phyloP scores from a whole-genome alignment of 805 yeast genomes.

The Ogataea trehaloabstinens region DNA sequence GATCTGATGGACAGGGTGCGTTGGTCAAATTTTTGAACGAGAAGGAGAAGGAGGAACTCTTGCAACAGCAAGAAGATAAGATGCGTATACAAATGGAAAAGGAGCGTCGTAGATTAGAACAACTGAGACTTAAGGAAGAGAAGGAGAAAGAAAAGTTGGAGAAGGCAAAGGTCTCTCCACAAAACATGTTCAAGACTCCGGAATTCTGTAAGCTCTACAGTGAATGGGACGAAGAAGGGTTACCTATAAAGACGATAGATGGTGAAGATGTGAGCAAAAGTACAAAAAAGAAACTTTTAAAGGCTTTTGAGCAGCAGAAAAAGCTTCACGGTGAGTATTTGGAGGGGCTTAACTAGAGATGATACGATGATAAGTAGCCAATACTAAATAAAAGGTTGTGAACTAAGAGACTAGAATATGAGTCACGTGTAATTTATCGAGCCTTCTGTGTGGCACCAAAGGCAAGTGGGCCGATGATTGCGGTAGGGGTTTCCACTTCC shows the following conservation, averaged over 20 bases:
- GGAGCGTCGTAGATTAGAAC: conserved; percentile 51
- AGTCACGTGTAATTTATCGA: no score
- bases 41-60: conserved; percentile 64
- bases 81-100: conserved; percentile 41
- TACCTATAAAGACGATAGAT: conserved; percentile 71
- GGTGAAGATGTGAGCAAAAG: conserved; percentile 89
- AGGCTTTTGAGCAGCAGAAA: conserved; percentile 76
- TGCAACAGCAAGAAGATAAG: conserved; percentile 59
- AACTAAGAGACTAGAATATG: no score
- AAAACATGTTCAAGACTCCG: conserved; percentile 65
- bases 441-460: no score
- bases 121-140: conserved; percentile 55
- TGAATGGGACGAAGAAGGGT: conserved; percentile 82
- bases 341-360: conserved; percentile 9
- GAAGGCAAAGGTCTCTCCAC: conserved; percentile 68
- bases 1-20: conserved; percentile 74
- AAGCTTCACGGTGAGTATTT: conserved; percentile 73
- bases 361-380: not conserved
- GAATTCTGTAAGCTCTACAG: conserved; percentile 42
- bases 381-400: not conserved
- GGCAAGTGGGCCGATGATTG: no score
- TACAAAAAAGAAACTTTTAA: conserved; percentile 75
- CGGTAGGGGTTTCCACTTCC: no score
- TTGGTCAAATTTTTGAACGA: conserved; percentile 75
- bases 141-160: conserved; percentile 62